Conservation (phyloP, 176 grass and related monocot genomes). For the Triticum urartu region DNA sequence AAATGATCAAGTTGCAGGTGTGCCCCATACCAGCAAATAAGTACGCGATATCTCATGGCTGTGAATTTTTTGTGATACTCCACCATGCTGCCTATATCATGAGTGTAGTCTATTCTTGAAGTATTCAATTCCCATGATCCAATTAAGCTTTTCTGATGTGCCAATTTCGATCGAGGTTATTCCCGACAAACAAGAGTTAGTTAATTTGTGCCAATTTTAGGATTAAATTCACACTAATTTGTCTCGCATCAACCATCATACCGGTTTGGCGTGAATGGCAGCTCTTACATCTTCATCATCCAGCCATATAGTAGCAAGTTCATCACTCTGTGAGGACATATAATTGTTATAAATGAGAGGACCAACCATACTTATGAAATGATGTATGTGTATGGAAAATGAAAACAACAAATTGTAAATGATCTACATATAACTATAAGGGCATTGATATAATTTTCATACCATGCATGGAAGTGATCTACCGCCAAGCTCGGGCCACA, state of each 20-base stretch:
- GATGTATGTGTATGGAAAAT: background rate
- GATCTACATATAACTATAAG: too few species aligned
- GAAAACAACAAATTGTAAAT: background rate
- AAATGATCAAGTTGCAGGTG: background rate
- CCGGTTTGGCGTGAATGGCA: conserved; percentile 66
- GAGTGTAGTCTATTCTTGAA: conserved; percentile 43
- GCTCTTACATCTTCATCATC: conserved; percentile 70
- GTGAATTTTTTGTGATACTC: conserved; percentile 71
- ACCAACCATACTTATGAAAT: background rate
- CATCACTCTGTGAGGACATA: conserved; percentile 47
- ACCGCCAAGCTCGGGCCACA: conserved; percentile 70
- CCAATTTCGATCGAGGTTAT: background rate
- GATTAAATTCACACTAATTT: background rate
- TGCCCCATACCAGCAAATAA: conserved; percentile 56
- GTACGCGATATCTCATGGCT: conserved; percentile 43
- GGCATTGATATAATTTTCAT: background rate
- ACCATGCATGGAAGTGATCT: conserved; percentile 85
- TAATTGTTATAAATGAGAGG: background rate
- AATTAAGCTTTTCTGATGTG: conserved; percentile 43
- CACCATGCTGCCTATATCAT: conserved; percentile 53
- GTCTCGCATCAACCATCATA: conserved; percentile 2
- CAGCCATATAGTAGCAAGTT: conserved; percentile 68
- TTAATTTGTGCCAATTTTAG: background rate
- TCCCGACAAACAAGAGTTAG: background rate
- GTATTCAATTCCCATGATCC: conserved; percentile 68